Base-by-base conservation (phyloP, 163 green algal species). In the Chlamydomonas reinhardtii region DNA sequence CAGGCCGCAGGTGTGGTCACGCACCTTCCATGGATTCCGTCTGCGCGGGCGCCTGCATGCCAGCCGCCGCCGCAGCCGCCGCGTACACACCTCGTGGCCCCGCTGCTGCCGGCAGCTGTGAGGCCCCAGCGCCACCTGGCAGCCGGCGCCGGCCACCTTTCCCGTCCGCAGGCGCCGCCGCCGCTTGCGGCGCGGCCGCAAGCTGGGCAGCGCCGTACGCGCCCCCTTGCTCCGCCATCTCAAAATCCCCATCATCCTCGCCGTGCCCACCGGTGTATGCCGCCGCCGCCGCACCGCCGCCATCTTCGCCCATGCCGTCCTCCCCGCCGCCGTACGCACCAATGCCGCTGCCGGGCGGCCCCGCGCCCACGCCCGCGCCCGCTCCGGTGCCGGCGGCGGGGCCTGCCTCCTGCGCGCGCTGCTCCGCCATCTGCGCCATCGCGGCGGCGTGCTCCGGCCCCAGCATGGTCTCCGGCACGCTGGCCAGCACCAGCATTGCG, bases 401-500 rank as follows among this genome's bases (percentile, higher is more conserved):
- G 12, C 48, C 20, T 52, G 34, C 69, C 24, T 77, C 25, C 79
- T 70, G 69, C 39, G 16, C 29, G 68, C 62, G 43, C 43, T 84
- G 39, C 65, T 70, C 43, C 24, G n/a, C 43, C 43, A 22, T 22
- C 31, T 66, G 70, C 27, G 14, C 22, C 52, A 32, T 2, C 43
- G 34, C 0, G 9, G 15, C n/a, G 6, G 70, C 14, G 31, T 73
- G 15, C n/a, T 80, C 81, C 4, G 81, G 71, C 22, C 37, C 59
- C 32, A 89, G 59, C 74, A 95, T 89, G 11, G 89, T 92, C 75
- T 96, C 94, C 75, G 93, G 83, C 32, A 97, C 82, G 6, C 93
- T 96, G 35, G 93, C 91, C 69, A 97, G 88, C 34, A 97, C 92
- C 52, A 97, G 89, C 90, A 94, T 90, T 3, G 92, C 94, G 29